Conservation (phyloP, 441 rosid genomes). For the Gossypium laxum region DNA sequence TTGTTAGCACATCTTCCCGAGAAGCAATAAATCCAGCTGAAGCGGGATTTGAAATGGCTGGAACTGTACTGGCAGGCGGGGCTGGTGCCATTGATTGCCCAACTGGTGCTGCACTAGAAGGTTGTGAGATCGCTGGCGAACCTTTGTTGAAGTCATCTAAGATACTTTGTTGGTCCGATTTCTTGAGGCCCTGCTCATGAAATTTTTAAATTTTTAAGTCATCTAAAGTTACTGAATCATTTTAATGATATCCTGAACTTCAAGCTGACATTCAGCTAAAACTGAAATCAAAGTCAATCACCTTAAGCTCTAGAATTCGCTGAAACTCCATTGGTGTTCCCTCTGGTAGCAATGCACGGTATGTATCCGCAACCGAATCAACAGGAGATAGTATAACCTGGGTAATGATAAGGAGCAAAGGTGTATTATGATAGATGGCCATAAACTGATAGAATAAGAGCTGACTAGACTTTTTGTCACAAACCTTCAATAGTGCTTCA, state of each 20-base stretch:
- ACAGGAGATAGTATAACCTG: constrained; percentile 91
- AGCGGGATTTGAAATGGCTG: constrained; percentile 33
- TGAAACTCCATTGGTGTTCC: constrained; percentile 98
- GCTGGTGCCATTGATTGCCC: constrained; percentile 38
- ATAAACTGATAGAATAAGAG: constrained; percentile 6
- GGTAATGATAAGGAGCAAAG: constrained; percentile 3
- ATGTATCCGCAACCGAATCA: constrained; percentile 96
- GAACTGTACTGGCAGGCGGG: constrained; percentile 32
- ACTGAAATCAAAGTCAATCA: constrained; percentile 12
- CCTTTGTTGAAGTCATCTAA: constrained; percentile 90
- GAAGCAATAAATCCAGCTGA: constrained; percentile 65
- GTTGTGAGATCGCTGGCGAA: constrained; percentile 59
- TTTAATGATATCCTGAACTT: not conserved
- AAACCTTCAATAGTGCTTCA: constrained; percentile 93
- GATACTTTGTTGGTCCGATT: constrained; percentile 81
- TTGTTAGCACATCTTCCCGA: constrained; percentile 81
- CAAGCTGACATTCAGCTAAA: not conserved
- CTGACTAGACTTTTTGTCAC: constrained; percentile 13
- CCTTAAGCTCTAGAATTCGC: constrained; percentile 96
- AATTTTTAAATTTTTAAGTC: not conserved
- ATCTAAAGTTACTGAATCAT: not conserved
- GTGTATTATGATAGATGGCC: not conserved
- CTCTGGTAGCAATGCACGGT: constrained; percentile 89
- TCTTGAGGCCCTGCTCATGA: constrained; percentile 71
- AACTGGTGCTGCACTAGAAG: constrained; percentile 29